Base-by-base conservation (phyloP, 2,329 filamentous ascomycete species). In the Colletotrichum orchidophilum region DNA sequence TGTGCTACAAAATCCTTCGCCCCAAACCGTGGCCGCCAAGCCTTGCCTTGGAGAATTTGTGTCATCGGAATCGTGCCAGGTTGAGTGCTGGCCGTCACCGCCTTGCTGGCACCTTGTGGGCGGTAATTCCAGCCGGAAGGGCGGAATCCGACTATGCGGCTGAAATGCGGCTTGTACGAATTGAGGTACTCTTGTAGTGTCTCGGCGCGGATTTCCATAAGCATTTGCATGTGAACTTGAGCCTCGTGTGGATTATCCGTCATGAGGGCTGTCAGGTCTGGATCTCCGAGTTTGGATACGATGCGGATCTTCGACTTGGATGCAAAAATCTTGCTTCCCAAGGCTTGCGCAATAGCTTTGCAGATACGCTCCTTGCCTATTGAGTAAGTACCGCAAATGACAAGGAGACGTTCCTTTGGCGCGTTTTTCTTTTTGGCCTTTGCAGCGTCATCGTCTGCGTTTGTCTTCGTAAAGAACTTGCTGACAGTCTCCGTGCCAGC, bases 291-390 rank as follows among this genome's bases (percentile, higher is more conserved):
- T 74, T 94, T 94, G 26, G 89, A 87, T 81, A 94, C 95, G 29
- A 98, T 94, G 73, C 91, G 90, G 79, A 94, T 93, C 82, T 99
- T 99, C 63, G 88, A 86, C 0, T 94, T 85, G 1, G 94, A 90
- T 0, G 96, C 96, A 78, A 93, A 99, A 73, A 99, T 98, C 78
- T 97, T 97, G 75, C 92, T 94, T 49, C 91, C 86, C 2, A 99
- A 86, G 0, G 95, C 95, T 76, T 92, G 90, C 4, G 96, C 96
- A 74, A 99, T 97, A 53, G 94, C 95, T 35, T 97, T 87, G 79
- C 96, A 98, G 74, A 99, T 95, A 50, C 95, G 92, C 81, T 99
- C 96, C 82, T 99, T 99, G 78, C 96, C 96, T 77, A 99, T 99
- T 76, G 93, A 97, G 82, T 99, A 99, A 0, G 96, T 99, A 54